A percentile compares a stretch with the other conserved stretches of the same genome.
Conservation (phyloP, 2,329 filamentous ascomycete species). For the Macrophomina pseudophaseolina region DNA sequence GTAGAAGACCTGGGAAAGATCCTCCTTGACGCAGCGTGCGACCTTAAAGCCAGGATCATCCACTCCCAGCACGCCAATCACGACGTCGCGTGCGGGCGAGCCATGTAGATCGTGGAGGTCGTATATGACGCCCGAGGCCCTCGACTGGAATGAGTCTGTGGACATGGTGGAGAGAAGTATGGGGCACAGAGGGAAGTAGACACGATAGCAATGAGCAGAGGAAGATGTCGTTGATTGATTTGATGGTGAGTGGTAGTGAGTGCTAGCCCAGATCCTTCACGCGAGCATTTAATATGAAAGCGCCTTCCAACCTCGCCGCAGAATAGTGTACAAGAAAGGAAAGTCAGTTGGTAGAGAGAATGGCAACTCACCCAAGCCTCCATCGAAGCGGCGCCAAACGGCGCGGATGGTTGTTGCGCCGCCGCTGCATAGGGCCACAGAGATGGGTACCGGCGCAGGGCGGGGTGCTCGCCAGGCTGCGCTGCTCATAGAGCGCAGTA, state of each 20-base stretch:
- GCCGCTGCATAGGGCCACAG: neutral
- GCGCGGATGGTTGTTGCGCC: neutral
- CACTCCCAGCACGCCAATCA: neutral
- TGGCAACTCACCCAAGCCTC: slow-evolving; percentile 8
- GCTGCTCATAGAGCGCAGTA: neutral
- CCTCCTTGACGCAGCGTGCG: no score
- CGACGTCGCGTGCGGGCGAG: neutral
- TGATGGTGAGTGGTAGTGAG: slow-evolving; percentile 1
- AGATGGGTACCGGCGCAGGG: slow-evolving; percentile 6
- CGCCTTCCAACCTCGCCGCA: slow-evolving; percentile 5
- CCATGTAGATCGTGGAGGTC: neutral
- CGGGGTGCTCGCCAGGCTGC: neutral
- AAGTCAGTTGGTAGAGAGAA: slow-evolving; percentile 1
- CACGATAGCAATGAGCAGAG: slow-evolving; percentile 22
- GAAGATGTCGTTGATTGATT: neutral
- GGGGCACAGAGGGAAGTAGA: no score
- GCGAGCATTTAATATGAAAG: neutral
- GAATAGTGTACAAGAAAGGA: neutral
- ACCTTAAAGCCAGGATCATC: no score
- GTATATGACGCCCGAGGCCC: neutral
- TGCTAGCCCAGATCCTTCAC: neutral
- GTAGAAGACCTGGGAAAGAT: neutral
- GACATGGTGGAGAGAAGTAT: neutral
- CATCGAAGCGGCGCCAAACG: slow-evolving; percentile 15
- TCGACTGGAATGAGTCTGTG: neutral